Evolutionary conservation across 305 asterid species (phyloP).

Genomic region (Plantago rigida): DNA sequence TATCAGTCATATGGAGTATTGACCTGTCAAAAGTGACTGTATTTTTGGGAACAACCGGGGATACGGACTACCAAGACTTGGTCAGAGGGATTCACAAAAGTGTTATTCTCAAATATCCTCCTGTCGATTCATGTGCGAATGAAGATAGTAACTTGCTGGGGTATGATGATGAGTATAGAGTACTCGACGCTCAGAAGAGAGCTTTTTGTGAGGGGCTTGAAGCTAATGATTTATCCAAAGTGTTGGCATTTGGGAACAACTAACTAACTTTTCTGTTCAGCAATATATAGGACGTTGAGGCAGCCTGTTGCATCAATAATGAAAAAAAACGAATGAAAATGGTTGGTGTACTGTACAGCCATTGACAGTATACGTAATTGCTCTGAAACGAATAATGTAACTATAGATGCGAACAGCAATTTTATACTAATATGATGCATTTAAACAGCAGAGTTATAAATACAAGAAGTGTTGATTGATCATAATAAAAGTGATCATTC

Average conservation of each 20-base stretch:
- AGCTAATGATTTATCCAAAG: slow-evolving; percentile 41
- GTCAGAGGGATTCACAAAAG: slow-evolving; percentile 58
- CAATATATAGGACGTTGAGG: too few relatives aligned
- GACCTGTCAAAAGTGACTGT: slow-evolving; percentile 44
- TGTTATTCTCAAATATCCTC: slow-evolving; percentile 41
- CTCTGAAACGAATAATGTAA: too few relatives aligned
- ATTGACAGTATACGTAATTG: too few relatives aligned
- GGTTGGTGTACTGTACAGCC: too few relatives aligned
- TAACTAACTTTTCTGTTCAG: slow-evolving; percentile 11
- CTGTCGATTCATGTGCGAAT: slow-evolving; percentile 14
- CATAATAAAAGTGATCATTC: too few relatives aligned
- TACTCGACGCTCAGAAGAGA: slow-evolving; percentile 33
- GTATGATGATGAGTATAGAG: slow-evolving; percentile 34
- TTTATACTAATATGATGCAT: too few relatives aligned
- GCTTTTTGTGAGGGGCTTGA: slow-evolving; percentile 41
- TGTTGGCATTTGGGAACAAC: slow-evolving; percentile 37
- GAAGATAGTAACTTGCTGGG: slow-evolving; percentile 37
- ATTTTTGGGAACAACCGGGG: slow-evolving; percentile 61
- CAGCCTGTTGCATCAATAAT: too few relatives aligned
- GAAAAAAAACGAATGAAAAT: too few relatives aligned
- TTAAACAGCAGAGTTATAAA: too few relatives aligned
- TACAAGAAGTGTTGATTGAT: too few relatives aligned
- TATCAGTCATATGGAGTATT: slow-evolving; percentile 51
- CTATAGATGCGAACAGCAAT: too few relatives aligned
- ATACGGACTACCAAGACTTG: slow-evolving; percentile 49